Percentiles rank a stretch among this genome's conserved stretches.
Conservation (phyloP, 768 basidiomycete species). For the Dentipellis sp. region DNA sequence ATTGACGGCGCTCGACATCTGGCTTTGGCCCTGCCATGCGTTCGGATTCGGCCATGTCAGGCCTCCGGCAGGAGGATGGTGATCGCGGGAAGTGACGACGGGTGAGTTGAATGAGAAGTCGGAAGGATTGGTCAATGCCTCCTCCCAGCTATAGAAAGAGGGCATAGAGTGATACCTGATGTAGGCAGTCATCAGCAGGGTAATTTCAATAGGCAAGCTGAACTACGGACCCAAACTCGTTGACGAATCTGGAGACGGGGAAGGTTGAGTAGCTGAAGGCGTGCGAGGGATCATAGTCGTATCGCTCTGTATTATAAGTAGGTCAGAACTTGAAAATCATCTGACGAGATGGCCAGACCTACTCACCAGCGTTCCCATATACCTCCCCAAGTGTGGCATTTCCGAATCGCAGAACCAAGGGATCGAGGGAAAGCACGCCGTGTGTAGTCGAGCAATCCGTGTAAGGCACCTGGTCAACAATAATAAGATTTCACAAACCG, state of each 20-base stretch:
- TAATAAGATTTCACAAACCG: no score
- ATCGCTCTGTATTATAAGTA: constrained; percentile 33
- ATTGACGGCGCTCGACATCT: constrained; percentile 43
- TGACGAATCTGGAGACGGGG: constrained; percentile 45
- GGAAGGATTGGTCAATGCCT: constrained; percentile 38
- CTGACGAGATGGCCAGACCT: background rate
- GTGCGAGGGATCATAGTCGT: constrained; percentile 42
- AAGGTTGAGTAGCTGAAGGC: constrained; percentile 48
- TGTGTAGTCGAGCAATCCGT: constrained; percentile 52
- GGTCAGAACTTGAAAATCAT: background rate
- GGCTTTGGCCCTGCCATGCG: constrained; percentile 38
- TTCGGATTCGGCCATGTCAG: constrained; percentile 49
- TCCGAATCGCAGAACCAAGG: constrained; percentile 39
- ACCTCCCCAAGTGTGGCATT: constrained; percentile 44
- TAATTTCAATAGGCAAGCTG: no score
- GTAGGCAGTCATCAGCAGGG: background rate
- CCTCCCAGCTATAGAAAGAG: constrained; percentile 52
- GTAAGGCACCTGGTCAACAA: constrained; percentile 35
- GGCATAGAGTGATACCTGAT: constrained; percentile 50
- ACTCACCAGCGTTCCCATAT: constrained; percentile 44
- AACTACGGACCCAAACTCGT: constrained; percentile 43
- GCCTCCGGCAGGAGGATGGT: constrained; percentile 44
- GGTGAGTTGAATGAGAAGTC: constrained; percentile 53
- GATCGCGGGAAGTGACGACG: constrained; percentile 45
- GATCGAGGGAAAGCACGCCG: constrained; percentile 46